phyloP scores from a whole-genome alignment of 2,329 filamentous ascomycete genomes.

The Cryphonectria japonica region DNA sequence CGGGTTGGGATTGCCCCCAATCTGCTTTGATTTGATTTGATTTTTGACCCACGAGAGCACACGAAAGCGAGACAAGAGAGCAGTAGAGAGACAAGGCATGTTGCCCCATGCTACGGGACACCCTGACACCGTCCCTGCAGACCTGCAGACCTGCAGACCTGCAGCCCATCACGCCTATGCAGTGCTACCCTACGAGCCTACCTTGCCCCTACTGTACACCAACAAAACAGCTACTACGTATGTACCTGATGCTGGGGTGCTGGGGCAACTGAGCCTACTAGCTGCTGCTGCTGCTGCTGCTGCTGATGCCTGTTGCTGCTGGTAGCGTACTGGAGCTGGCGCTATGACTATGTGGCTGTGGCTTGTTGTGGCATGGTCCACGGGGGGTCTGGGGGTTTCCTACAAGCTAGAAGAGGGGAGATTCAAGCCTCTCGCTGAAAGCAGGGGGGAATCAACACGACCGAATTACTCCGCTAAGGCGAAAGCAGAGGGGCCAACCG shows the following conservation, averaged over 20 bases:
- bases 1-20: not conserved
- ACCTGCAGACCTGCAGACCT: not conserved
- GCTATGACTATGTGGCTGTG: not conserved
- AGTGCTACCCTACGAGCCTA: not conserved
- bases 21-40: constrained; percentile 1
- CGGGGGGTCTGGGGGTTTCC: not conserved
- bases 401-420: not conserved
- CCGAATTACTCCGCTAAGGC: not conserved
- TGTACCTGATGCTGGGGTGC: not conserved
- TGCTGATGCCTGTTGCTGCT: not conserved
- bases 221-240: not conserved
- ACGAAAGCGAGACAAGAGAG: not conserved
- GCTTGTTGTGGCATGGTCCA: not conserved
- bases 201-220: not conserved
- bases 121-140: not conserved
- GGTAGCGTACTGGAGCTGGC: not conserved
- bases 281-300: too few relatives aligned
- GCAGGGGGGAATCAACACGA: not conserved
- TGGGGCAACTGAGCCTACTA: not conserved
- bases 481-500: not conserved
- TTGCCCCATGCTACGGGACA: not conserved
- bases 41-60: not conserved
- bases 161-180: constrained; percentile 3
- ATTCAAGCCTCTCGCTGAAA: not conserved
- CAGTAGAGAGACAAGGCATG: not conserved